Conservation (phyloP, 345 rosid species). For the Gossypium turneri region DNA sequence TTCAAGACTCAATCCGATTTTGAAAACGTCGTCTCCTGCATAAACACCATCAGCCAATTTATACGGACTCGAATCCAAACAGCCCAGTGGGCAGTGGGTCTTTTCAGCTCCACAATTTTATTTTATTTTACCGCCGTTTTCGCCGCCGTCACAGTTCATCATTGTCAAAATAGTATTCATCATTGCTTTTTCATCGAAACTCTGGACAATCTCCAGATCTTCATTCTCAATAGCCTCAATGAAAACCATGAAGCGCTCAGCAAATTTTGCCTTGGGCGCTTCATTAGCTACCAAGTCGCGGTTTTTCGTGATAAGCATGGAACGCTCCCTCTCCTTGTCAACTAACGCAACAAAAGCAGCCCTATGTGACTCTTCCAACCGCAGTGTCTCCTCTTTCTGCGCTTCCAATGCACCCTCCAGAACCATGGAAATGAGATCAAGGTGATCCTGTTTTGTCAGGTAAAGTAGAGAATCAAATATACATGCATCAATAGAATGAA, state of each 20-base stretch:
- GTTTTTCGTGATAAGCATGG: background rate
- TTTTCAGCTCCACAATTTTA: background rate
- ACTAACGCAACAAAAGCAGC: background rate
- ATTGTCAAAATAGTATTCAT: background rate
- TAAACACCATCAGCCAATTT: background rate
- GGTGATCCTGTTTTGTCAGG: background rate
- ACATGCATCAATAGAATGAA: background rate
- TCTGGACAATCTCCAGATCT: background rate
- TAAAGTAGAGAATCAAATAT: background rate
- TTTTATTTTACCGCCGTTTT: background rate
- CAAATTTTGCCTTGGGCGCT: background rate
- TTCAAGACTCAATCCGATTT: background rate
- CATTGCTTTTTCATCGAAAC: background rate
- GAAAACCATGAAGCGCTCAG: slow-evolving; percentile 3
- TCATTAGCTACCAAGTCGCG: background rate
- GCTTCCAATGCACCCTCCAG: background rate
- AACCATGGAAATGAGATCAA: too few relatives aligned
- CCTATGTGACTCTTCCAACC: background rate
- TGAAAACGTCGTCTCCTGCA: background rate
- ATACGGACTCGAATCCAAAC: too few relatives aligned
- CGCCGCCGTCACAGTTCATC: background rate
- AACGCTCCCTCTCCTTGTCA: background rate
- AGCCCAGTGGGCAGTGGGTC: background rate
- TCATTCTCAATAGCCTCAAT: background rate
- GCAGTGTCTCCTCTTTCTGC: background rate